Percentiles rank a stretch among this genome's conserved stretches.
Conservation (phyloP, 768 basidiomycete species). For the Lentinula sp. region DNA sequence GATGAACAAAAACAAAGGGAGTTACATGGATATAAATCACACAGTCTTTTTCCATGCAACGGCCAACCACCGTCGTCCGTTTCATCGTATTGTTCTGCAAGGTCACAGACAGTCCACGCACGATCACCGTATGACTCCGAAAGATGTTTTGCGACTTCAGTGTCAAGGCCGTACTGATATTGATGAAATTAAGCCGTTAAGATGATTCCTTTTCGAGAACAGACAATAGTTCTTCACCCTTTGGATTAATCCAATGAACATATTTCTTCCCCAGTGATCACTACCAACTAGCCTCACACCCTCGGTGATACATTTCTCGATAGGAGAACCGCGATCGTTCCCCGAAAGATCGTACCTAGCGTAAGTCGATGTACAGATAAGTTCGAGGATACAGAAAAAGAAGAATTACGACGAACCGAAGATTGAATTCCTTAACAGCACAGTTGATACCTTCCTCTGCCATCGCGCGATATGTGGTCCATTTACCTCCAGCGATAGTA, state of each 20-base stretch:
- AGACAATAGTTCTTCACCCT: constrained; percentile 41
- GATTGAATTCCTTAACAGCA: constrained; percentile 72
- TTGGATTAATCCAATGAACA: constrained; percentile 96
- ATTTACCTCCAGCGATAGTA: constrained; percentile 96
- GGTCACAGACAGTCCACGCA: constrained; percentile 88
- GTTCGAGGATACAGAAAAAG: neutral
- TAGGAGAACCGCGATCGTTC: constrained; percentile 18
- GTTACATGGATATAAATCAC: constrained; percentile 71
- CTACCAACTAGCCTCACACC: constrained; percentile 81
- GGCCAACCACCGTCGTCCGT: constrained; percentile 80
- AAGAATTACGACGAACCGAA: neutral
- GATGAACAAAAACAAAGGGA: neutral
- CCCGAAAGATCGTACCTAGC: neutral
- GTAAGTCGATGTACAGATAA: neutral
- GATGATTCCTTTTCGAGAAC: neutral
- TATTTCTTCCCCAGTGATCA: constrained; percentile 91
- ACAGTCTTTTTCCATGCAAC: constrained; percentile 73
- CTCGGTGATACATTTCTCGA: constrained; percentile 69
- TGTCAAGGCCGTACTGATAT: constrained; percentile 76
- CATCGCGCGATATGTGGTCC: constrained; percentile 98
- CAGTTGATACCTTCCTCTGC: constrained; percentile 90
- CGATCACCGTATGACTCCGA: constrained; percentile 95
- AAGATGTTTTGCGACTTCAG: constrained; percentile 89
- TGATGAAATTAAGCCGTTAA: neutral
- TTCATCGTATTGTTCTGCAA: constrained; percentile 39